These are phyloP conservation scores for Citrus sinensis DNA, from an alignment of 345 rosid species.

Conservation along the genomic window DVS_A1.0 CM039164.1:1482501-1483000, in stretches of 20 bases:
- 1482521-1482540: background rate
- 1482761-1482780: background rate
- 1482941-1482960: conserved; percentile 84
- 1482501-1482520: background rate
- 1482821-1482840: background rate
- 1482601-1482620: conserved; percentile 71
- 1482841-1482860: background rate
- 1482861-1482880: background rate
- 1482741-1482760: background rate
- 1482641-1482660: conserved; percentile 50
- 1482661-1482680: conserved; percentile 75
- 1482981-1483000: conserved; percentile 74
- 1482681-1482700: conserved; percentile 83
- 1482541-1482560: conserved; percentile 60
- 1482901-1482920: conserved; percentile 75
- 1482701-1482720: conserved; percentile 59
- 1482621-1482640: conserved; percentile 47
- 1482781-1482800: background rate
- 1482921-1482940: conserved; percentile 88
- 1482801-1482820: background rate
- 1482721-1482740: conserved; percentile 53
- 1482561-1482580: conserved; percentile 68
- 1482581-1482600: conserved; percentile 54
- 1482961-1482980: conserved; percentile 88
- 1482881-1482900: conserved; percentile 53